phyloP scores from a whole-genome alignment of 2,329 filamentous ascomycete species.

The Aspergillus persii region DNA sequence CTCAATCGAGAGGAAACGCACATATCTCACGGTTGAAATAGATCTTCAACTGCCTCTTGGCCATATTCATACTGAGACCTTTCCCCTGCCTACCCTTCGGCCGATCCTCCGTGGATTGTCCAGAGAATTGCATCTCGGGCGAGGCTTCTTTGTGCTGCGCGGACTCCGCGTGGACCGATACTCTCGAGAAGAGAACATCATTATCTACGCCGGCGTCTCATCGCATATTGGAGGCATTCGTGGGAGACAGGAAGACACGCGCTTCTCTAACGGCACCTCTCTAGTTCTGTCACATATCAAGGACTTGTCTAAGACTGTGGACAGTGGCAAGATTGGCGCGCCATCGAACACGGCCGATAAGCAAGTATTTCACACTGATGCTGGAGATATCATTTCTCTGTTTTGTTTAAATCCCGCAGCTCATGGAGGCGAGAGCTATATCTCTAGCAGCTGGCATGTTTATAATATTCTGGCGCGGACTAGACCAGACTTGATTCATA shows the following conservation, averaged over 20 bases:
- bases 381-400: conserved; percentile 50
- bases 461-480: conserved; percentile 50
- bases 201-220: conserved; percentile 45
- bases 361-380: conserved; percentile 53
- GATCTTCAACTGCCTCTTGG: conserved; percentile 26
- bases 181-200: conserved; percentile 31
- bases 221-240: conserved; percentile 41
- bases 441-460: conserved; percentile 48
- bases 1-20: background rate
- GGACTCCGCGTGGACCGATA: conserved; percentile 40
- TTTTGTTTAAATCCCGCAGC: conserved; percentile 42
- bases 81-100: conserved; percentile 40
- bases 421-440: conserved; percentile 49
- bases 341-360: conserved; percentile 25
- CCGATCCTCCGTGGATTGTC: conserved; percentile 33
- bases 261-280: conserved; percentile 18
- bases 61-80: conserved; percentile 46
- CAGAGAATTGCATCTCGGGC: conserved; percentile 38
- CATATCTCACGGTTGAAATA: background rate
- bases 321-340: conserved; percentile 14
- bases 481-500: background rate
- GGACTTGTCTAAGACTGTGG: conserved; percentile 47
- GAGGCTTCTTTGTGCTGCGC: conserved; percentile 46
- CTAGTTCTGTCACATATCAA: conserved; percentile 62
- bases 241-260: conserved; percentile 42